Evolutionary conservation across 306 rosid species (phyloP).

Genomic region (Vigna radiata): DNA sequence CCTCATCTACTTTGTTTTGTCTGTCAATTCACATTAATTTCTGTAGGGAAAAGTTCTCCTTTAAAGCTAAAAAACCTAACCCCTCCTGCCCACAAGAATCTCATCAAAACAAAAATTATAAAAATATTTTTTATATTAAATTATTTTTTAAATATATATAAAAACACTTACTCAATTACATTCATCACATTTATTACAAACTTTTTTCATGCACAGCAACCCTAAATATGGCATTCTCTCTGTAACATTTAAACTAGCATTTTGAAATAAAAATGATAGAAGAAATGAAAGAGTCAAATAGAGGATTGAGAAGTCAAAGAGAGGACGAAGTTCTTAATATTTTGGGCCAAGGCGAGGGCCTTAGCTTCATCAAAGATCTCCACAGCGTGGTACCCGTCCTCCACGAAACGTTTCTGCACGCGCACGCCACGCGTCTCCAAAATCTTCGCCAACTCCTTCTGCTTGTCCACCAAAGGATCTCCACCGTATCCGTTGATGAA

Average conservation of each 20-base stretch:
- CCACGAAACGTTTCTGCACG: slow-evolving; percentile 49
- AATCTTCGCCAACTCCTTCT: slow-evolving; percentile 55
- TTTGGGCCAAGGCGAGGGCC: slow-evolving; percentile 42
- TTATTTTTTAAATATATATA: too few relatives aligned
- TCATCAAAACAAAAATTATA: too few relatives aligned
- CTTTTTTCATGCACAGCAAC: too few relatives aligned
- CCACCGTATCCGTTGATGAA: slow-evolving; percentile 61
- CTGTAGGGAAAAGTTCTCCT: background rate
- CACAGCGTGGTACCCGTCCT: slow-evolving; percentile 69
- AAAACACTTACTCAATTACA: too few relatives aligned
- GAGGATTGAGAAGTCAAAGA: slow-evolving; percentile 20
- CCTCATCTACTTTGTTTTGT: background rate
- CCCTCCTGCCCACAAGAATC: too few relatives aligned
- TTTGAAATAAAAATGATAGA: too few relatives aligned
- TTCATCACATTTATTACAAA: too few relatives aligned
- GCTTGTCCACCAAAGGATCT: slow-evolving; percentile 75
- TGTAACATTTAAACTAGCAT: too few relatives aligned
- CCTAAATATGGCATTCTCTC: too few relatives aligned
- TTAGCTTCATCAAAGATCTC: slow-evolving; percentile 61
- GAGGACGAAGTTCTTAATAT: slow-evolving; percentile 47
- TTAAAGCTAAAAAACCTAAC: background rate
- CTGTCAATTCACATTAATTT: background rate
- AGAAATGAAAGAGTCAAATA: background rate
- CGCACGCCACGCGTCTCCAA: slow-evolving; percentile 64
- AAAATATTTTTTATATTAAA: too few relatives aligned